A percentile compares a stretch with the other conserved stretches of the same genome.
These are phyloP conservation scores for Crithidia acanthocephali DNA, from an alignment of 208 protist genomes.

Conservation along the genomic window DNA sequence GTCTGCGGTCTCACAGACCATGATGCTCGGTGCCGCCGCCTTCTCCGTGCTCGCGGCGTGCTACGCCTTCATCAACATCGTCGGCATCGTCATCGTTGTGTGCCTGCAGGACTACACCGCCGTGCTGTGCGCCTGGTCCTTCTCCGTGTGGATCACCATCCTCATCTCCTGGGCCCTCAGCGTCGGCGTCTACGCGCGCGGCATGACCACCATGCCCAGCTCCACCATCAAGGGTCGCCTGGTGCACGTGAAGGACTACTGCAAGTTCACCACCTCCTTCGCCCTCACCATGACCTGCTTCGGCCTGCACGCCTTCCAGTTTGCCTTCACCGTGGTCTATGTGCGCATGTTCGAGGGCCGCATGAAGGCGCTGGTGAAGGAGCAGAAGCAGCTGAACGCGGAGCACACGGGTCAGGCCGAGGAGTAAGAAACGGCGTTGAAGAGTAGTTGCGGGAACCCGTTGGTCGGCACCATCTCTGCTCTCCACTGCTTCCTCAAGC, in stretches of 20 bases:
- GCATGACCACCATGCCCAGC: constrained; percentile 25
- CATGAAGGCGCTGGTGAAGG: constrained; percentile 29
- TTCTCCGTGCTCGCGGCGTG: constrained; percentile 25
- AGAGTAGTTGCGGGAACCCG: not conserved
- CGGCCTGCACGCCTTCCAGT: constrained; percentile 28
- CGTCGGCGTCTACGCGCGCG: constrained; percentile 25
- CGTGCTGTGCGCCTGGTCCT: constrained; percentile 36
- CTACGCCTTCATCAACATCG: constrained; percentile 30
- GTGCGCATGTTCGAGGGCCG: constrained; percentile 26
- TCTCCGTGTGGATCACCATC: constrained; percentile 34
- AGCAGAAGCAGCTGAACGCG: constrained; percentile 31
- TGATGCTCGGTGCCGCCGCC: constrained; percentile 30
- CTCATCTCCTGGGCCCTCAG: constrained; percentile 37
- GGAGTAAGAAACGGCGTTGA: not conserved
- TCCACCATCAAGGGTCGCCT: constrained; percentile 18
- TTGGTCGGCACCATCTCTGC: no score
- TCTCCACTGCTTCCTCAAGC: no score
- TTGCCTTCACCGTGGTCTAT: constrained; percentile 31
- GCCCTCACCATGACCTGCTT: constrained; percentile 28
- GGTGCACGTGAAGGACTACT: constrained; percentile 33
- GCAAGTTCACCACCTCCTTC: constrained; percentile 29
- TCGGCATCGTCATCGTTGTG: constrained; percentile 22
- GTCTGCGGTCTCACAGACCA: constrained; percentile 14
- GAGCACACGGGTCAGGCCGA: not conserved
- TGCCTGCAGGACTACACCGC: constrained; percentile 31